Evolutionary conservation across 805 yeast species (phyloP), one percentile per base, ranked within the genome.

Genomic region (Wickerhamomyces bisporus): DNA sequence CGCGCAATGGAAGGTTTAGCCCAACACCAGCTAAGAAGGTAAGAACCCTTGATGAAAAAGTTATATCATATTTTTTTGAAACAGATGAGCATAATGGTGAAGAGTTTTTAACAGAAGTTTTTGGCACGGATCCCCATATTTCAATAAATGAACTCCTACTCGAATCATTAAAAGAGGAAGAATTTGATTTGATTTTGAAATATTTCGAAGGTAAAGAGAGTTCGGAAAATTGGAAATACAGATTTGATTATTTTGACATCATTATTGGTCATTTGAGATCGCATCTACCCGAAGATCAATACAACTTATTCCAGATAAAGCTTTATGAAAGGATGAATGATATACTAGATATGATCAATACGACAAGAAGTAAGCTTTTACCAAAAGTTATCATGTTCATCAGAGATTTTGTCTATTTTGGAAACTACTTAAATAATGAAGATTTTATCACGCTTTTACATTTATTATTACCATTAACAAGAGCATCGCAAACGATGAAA

Each of bases 401-500:
- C 3, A 44, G 58, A 33, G 58, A 55, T 25, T 32, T 49, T 28
- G 48, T 47, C 4, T 48, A 39, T 33, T 53, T 43, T 44, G 53
- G 54, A 6, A 33, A 43, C 6, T 38, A 38, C 1, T 28, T 47
- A 26, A 26, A 40, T 2, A 42, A 42, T 18, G 54, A 43, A 13
- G 41, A 35, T 18, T 51, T 35, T 17, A 32, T 41, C 10, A 38
- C 35, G 3, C 34, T 53, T 17, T 5, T 52, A 3, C 55, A 54
- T 30, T 20, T 43, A 3, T 40, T 54, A 24, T 37, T 54, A 0
- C 50, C 55, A 6, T 42, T 53, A 29, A 51, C 55, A 2, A 42
- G 47, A 23, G 32, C 47, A 5, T 44, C 53, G 5, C 52, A 45
- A 14, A 32, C 49, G 3, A 34, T 43, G 2, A 38, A 32, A 14